Base-by-base conservation (phyloP, 2,329 filamentous ascomycete species). In the Colletotrichum sp. region DNA sequence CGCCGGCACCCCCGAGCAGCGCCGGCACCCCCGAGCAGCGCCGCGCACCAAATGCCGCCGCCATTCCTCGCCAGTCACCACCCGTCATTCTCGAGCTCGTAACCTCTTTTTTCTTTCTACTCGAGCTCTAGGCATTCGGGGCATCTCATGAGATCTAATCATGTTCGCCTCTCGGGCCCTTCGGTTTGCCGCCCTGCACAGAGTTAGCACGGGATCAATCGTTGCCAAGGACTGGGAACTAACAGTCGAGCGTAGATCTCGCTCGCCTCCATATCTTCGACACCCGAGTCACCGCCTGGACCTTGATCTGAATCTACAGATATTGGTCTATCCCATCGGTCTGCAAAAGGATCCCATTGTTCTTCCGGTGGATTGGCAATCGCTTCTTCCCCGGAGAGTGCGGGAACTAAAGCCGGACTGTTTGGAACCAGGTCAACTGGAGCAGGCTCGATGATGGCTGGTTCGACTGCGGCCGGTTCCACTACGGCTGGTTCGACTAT, bases 71-170 rank as follows among this genome's bases (percentile, higher is more conserved):
- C 10, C 43, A 48, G 6, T n/a, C 4, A 32, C 1, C 26, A 63
- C 21, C 3, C 26, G 7, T 34, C 24, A 64, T 43, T 64, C 61
- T 39, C 73, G 73, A 30, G 64, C 21, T 16, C 73, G n/a, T 34
- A 75, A 68, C 21, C 57, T 52, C 16, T 73, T 75, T 16, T 71
- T 34, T n/a, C 63, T 75, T 21, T 68, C 63, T 1, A 75, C 59
- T 28, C 73, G 43, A 12, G 43, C 73, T n/a, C 43, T 68, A 3
- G 32, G 69, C 6, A 30, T 68, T 18, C 64, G 64, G 2, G 60
- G 63, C 21, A 57, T 32, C 28, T 68, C 32, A 9, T 63, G 26
- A 7, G 59, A 63, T 21, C 73, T 55, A 13, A 32, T 73, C 24
- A 55, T 39, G 8, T 24, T 60, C n/a, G 73, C 55, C 5, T 75